Conservation (phyloP, 2,329 filamentous ascomycete genomes). For the Botrytis elliptica region DNA sequence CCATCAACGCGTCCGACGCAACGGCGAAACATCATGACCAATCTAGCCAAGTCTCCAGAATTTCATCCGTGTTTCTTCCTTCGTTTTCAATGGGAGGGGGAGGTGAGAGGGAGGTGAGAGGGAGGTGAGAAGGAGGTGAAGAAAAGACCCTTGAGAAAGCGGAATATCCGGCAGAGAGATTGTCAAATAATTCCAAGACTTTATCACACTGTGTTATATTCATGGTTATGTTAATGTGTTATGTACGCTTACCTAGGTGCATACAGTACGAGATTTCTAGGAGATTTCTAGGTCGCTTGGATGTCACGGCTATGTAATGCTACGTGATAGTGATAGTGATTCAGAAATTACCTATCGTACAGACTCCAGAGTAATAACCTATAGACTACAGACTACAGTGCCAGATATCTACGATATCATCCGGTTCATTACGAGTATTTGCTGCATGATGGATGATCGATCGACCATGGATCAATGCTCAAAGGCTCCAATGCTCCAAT, state of each 20-base stretch:
- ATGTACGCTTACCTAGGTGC: not conserved
- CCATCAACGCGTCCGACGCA: not conserved
- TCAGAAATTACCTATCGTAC: not conserved
- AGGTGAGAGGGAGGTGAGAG: not conserved
- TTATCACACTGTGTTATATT: not conserved
- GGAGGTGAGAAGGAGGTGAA: not conserved
- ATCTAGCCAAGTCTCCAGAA: constrained; percentile 4
- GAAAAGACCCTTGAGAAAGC: not conserved
- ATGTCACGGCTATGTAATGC: not conserved
- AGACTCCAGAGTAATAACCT: not conserved
- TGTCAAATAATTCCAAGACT: not conserved
- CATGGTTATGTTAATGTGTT: not conserved
- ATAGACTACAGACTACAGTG: too few species aligned
- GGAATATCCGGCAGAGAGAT: not conserved
- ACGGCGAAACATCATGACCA: constrained; percentile 1
- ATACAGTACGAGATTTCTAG: not conserved
- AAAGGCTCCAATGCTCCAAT: not conserved
- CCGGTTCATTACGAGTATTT: not conserved
- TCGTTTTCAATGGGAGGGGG: not conserved
- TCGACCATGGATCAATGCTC: not conserved
- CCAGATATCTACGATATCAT: not conserved
- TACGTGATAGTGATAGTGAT: constrained; percentile 1
- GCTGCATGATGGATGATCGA: not conserved
- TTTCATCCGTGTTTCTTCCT: constrained; percentile 16
- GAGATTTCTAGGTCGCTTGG: not conserved